Evolutionary conservation across 345 rosid species (phyloP).

Genomic region (Lumnitzera littorea): DNA sequence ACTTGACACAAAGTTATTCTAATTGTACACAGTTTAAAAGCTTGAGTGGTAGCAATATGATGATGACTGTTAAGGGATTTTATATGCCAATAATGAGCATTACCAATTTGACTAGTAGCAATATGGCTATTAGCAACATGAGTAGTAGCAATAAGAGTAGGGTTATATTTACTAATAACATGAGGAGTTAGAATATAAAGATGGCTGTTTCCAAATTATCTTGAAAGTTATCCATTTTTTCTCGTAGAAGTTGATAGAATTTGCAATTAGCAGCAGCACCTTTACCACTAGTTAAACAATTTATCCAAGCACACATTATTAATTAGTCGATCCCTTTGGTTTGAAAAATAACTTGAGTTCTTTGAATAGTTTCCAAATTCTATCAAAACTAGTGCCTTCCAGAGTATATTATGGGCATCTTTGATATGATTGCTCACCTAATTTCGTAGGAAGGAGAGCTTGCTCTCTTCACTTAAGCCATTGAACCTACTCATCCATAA

Average conservation of each 20-base stretch:
- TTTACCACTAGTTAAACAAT: conserved; percentile 40
- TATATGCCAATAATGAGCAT: no score
- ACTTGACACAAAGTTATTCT: no score
- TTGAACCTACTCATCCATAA: conserved; percentile 29
- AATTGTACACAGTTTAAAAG: no score
- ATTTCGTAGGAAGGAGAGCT: conserved; percentile 31
- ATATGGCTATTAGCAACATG: no score
- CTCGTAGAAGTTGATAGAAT: conserved; percentile 59
- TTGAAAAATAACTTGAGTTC: conserved; percentile 18
- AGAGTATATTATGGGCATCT: conserved; percentile 51
- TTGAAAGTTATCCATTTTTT: conserved; percentile 49
- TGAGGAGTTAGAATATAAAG: conserved; percentile 12
- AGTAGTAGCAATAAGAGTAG: no score
- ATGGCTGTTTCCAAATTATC: conserved; percentile 54
- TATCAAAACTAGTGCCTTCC: conserved; percentile 47
- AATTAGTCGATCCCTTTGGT: conserved; percentile 43
- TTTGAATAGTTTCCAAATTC: conserved; percentile 54
- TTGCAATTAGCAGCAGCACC: conserved; percentile 52
- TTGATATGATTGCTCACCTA: conserved; percentile 52
- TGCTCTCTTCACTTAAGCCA: conserved; percentile 25
- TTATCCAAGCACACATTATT: conserved; percentile 39
- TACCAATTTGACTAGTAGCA: no score
- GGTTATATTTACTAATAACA: no score
- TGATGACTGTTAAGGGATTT: no score
- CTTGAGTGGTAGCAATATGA: no score